A percentile compares a stretch with the other conserved stretches of the same genome.
phyloP scores from a whole-genome alignment of 495 filamentous ascomycete species.

The Xylaria venustula region DNA sequence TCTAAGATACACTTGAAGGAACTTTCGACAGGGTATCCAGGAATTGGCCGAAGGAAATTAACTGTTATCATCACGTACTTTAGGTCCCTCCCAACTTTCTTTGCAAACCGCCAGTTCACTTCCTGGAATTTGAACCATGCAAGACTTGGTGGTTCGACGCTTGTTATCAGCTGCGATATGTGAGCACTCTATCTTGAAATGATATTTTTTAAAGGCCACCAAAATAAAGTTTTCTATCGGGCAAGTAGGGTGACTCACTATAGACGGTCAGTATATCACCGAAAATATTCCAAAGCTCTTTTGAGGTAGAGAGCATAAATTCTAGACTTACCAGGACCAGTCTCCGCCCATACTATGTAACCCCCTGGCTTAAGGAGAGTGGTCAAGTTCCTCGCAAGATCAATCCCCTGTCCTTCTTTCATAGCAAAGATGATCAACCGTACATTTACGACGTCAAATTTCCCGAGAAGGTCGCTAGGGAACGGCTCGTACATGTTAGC shows the following conservation, averaged over 20 bases:
- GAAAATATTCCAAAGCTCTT: too few species aligned
- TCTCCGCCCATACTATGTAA: conserved; percentile 8
- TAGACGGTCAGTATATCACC: not conserved
- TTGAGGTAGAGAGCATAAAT: not conserved
- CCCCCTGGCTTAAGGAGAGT: conserved; percentile 11
- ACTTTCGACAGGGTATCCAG: too few species aligned
- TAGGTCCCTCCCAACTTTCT: conserved; percentile 3
- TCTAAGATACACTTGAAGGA: not conserved
- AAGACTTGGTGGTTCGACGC: not conserved
- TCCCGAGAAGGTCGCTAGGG: conserved; percentile 2
- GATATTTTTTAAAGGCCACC: too few species aligned
- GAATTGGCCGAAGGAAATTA: too few species aligned
- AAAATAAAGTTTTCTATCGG: too few species aligned
- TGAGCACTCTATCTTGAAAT: not conserved
- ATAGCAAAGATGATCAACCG: conserved; percentile 8
- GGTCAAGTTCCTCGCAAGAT: conserved; percentile 2
- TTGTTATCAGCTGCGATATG: not conserved
- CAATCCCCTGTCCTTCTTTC: not conserved
- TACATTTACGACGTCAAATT: conserved; percentile 11
- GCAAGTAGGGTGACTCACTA: not conserved
- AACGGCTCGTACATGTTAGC: conserved; percentile 5
- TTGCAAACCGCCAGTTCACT: not conserved
- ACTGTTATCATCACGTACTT: not conserved
- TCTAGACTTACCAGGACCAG: not conserved
- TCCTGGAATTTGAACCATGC: conserved; percentile 10